Evolutionary conservation across 1,139 yeast genomes (phyloP), one percentile per base, ranked within the genome.

Genomic region (Geotrichum citri-aurantii): DNA sequence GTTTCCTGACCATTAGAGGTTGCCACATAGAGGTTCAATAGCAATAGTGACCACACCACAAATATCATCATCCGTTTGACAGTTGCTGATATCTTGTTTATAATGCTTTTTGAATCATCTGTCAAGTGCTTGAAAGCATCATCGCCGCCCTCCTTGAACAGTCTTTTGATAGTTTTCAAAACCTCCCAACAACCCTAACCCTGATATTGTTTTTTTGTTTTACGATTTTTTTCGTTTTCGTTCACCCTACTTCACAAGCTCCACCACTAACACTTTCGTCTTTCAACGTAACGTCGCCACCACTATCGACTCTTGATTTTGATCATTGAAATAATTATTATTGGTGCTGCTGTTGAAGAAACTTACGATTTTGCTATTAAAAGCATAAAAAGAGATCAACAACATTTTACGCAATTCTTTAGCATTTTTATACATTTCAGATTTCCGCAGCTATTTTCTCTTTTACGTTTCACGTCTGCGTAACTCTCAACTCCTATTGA

Each of bases 21-120:
- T 48, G 14, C 29, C 29, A 48, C 44, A 37, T 7, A 37, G 2
- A 37, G 5, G 7, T n/a, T n/a, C 10, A 37, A 8, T 14, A 27
- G 23, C 17, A 29, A 14, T 49, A 49, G 8, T 24, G 17, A 37
- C 52, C 52, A 33, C 19, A 29, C 21, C 12, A 24, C 14, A 19
- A 33, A 40, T 50, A 50, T 50, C 54, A 50, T 50, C 33, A 48
- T 50, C 40, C 21, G 29, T 19, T 23, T 21, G 48, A n/a, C 44
- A 37, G 44, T 37, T 37, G 44, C 19, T n/a, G 21, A 14, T 5
- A 5, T 17, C 10, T 37, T n/a, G 44, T 14, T n/a, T n/a, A n/a
- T n/a, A 12, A 37, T 37, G 44, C 8, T 37, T 12, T 17, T 37
- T 37, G n/a, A 37, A 37, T 37, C 44, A 37, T n/a, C 44, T 37